phyloP scores from a whole-genome alignment of 2,329 filamentous ascomycete species.

The Fusarium hainanense region DNA sequence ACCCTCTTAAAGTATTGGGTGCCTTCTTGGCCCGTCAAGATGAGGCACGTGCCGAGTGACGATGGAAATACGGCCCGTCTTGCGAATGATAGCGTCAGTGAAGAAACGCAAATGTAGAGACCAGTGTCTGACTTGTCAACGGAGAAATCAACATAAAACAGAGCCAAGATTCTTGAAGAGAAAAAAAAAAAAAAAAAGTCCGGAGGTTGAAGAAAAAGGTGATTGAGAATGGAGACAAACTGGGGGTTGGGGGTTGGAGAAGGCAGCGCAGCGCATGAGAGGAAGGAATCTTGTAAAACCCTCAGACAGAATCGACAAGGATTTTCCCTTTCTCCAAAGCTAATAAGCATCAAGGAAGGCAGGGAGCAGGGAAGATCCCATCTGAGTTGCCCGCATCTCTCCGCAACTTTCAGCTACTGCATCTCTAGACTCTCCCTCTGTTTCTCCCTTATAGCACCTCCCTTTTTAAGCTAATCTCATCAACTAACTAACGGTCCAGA shows the following conservation, averaged over 20 bases:
- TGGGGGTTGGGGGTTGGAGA: constrained; percentile 30
- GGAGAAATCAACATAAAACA: neutral
- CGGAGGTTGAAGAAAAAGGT: constrained; percentile 28
- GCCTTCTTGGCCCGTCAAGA: constrained; percentile 1
- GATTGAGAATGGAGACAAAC: constrained; percentile 10
- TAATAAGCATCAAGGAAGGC: constrained; percentile 16
- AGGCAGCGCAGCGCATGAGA: neutral
- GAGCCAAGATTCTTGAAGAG: neutral
- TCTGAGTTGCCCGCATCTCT: constrained; percentile 7
- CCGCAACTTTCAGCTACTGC: neutral
- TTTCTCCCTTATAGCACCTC: constrained; percentile 28
- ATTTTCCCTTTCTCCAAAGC: constrained; percentile 34
- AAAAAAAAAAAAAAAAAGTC: neutral
- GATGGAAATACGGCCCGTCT: neutral
- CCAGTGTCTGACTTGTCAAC: neutral
- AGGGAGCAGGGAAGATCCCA: constrained; percentile 25
- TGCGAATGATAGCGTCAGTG: neutral
- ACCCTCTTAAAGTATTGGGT: neutral
- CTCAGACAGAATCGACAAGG: constrained; percentile 10
- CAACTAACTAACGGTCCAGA: no score
- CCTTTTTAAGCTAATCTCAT: neutral
- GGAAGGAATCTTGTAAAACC: constrained; percentile 10
- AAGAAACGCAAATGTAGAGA: neutral
- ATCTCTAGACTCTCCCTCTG: neutral
- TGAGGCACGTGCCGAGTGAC: neutral